A percentile compares a stretch with the other conserved stretches of the same genome.
Conservation (phyloP, 164 flowering plant species). For the Macadamia tetraphylla region DNA sequence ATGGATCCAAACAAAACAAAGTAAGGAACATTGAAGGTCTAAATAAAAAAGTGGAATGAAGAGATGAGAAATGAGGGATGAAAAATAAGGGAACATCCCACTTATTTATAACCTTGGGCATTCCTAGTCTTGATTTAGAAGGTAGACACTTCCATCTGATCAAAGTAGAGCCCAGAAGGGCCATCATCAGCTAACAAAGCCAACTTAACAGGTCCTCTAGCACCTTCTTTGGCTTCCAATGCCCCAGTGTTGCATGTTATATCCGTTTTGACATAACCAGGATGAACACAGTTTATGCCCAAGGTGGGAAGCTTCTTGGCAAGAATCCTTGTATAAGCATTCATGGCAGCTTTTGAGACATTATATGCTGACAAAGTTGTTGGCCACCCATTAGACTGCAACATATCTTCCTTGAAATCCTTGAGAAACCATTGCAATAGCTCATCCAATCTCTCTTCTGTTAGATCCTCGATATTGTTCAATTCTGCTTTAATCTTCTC, state of each 20-base stretch:
- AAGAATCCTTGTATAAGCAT: constrained; percentile 24
- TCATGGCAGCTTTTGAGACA: constrained; percentile 20
- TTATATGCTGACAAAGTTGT: constrained; percentile 15
- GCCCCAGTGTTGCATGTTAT: constrained; percentile 1
- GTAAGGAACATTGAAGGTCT: too few species aligned
- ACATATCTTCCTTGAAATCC: constrained; percentile 26
- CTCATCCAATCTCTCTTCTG: constrained; percentile 30
- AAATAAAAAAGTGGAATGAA: too few species aligned
- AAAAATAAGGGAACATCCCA: too few species aligned
- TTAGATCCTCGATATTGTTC: constrained; percentile 18
- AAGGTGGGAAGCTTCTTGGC: constrained; percentile 20
- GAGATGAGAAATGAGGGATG: too few species aligned
- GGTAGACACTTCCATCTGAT: constrained; percentile 9
- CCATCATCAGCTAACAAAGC: constrained; percentile 12
- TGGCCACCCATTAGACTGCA: constrained; percentile 37
- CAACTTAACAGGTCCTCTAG: constrained; percentile 18
- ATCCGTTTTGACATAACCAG: constrained; percentile 11
- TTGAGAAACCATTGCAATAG: constrained; percentile 14
- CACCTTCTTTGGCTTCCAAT: constrained; percentile 12
- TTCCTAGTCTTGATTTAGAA: background rate
- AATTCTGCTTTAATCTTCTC: constrained; percentile 14
- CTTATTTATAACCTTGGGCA: too few species aligned
- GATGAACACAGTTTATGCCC: constrained; percentile 13
- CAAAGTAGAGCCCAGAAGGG: constrained; percentile 16
- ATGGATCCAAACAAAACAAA: too few species aligned